A percentile compares a stretch with the other conserved stretches of the same genome.
Evolutionary conservation across 139 green algal genomes (phyloP).

Genomic region (Chlamydomonas sp.): DNA sequence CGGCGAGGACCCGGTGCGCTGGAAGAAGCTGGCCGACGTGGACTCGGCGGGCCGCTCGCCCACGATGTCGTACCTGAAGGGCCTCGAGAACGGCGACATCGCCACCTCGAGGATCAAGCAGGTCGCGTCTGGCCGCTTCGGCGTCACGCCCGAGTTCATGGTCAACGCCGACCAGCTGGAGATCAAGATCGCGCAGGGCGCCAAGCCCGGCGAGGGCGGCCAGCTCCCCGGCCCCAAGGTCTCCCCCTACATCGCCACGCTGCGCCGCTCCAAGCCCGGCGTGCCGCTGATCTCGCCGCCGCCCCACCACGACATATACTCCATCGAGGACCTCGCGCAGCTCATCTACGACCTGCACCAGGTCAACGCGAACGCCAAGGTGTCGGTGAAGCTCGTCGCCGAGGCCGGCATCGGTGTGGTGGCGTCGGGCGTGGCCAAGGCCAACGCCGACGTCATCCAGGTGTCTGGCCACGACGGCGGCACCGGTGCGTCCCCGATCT

Average conservation of each 20-base stretch:
- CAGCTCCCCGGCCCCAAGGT: constrained; percentile 96
- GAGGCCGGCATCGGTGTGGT: constrained; percentile 98
- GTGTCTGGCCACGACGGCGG: constrained; percentile 95
- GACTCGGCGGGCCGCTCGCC: constrained; percentile 61
- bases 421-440: constrained; percentile 93
- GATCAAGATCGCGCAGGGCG: constrained; percentile 72
- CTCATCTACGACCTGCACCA: constrained; percentile 95
- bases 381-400: constrained; percentile 97
- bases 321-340: constrained; percentile 98
- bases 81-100: constrained; percentile 89
- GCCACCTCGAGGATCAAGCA: constrained; percentile 95
- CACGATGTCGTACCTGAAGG: constrained; percentile 83
- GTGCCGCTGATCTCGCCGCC: constrained; percentile 95
- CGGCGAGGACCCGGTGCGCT: constrained; percentile 88
- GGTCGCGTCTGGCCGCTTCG: constrained; percentile 92
- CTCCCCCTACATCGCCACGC: constrained; percentile 91
- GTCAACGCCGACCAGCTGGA: constrained; percentile 97
- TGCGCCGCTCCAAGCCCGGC: constrained; percentile 92
- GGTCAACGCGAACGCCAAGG: constrained; percentile 79
- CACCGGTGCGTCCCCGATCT: constrained; percentile 93
- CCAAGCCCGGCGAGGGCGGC: constrained; percentile 76
- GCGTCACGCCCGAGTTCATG: constrained; percentile 95
- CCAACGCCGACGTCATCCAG: constrained; percentile 97
- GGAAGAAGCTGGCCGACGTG: constrained; percentile 67
- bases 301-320: constrained; percentile 99